Base-by-base conservation (phyloP, 371 early-diverging fungal species). In the Syncephalastrum sp. region DNA sequence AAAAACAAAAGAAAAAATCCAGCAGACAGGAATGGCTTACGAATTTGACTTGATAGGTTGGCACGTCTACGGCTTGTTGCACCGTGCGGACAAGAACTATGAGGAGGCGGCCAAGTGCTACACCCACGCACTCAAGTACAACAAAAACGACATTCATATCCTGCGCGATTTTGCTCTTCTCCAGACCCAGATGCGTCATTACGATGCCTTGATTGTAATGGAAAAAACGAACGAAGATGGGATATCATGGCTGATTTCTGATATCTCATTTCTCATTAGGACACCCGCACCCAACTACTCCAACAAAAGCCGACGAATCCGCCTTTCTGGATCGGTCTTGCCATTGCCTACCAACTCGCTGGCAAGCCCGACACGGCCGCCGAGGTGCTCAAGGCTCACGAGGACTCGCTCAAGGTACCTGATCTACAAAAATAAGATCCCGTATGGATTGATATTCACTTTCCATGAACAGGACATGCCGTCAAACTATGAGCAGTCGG, bases 81-180 rank as follows among this genome's bases (percentile, higher is more conserved):
- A 96, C 64, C 90, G 97, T 43, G 81, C 83, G 19, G 97, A 97
- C 70, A 91, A 89, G 70, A 95, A 97, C 70, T 97, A 94, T 67
- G 92, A 85, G 50, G 95, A 97, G 72, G 95, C 97, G 2, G 75
- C 91, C 46, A 93, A 91, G 70, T 94, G 96, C 68, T 98, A 96
- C 72, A 75, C 83, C 10, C 83, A 93, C 47, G 94, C 99, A 14
- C 77, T 96, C 46, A 91, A 87, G 61, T 86, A 82, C 55, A 95
- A 98, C 75, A 91, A 91, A 82, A 91, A 93, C 43, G 96, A 97
- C 71, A 69, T 91, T 53, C 91, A 93, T 62, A 96, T 98, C 63
- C 82, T 93, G 63, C 82, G 91, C 47, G 99, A 98, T 69, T 83
- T 87, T 50, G 88, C 93, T 25, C 63, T 90, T 38, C 77, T 98